Evolutionary conservation across 116 monocot genomes (phyloP).

Genomic region (Zostera marina): DNA sequence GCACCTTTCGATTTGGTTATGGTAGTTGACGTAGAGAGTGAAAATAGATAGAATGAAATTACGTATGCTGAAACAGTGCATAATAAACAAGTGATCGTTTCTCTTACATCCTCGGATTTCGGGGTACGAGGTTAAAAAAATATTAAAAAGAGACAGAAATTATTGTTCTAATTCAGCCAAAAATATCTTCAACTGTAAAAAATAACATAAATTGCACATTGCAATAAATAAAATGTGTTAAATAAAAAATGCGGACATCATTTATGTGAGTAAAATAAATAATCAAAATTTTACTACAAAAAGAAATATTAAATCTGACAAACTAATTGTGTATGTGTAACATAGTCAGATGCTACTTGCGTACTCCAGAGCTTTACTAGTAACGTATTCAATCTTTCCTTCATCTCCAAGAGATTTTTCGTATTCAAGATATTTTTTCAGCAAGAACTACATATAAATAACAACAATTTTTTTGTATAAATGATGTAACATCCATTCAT

Average conservation of each 20-base stretch:
- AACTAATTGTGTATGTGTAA: too few species aligned
- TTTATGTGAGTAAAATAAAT: too few species aligned
- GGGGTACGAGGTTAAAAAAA: too few species aligned
- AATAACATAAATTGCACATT: too few species aligned
- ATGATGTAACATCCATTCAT: too few species aligned
- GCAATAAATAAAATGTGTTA: too few species aligned
- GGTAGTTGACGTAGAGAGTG: constrained; percentile 65
- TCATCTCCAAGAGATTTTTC: constrained; percentile 51
- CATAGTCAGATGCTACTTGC: constrained; percentile 1
- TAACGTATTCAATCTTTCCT: constrained; percentile 58
- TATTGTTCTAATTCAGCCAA: too few species aligned
- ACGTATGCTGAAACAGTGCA: constrained; percentile 63
- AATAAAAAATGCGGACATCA: too few species aligned
- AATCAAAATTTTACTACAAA: too few species aligned
- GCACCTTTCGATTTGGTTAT: constrained; percentile 89
- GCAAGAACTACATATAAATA: constrained; percentile 41
- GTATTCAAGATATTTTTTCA: constrained; percentile 71
- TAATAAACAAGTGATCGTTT: constrained; percentile 48
- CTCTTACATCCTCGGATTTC: constrained; percentile 65
- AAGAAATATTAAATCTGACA: too few species aligned
- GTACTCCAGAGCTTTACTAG: constrained; percentile 59
- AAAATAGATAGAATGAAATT: constrained; percentile 49
- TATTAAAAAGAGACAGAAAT: too few species aligned
- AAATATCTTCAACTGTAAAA: too few species aligned
- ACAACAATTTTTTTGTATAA: background rate